phyloP scores from a whole-genome alignment of 495 filamentous ascomycete genomes.

The Penicillium longicatenatum region DNA sequence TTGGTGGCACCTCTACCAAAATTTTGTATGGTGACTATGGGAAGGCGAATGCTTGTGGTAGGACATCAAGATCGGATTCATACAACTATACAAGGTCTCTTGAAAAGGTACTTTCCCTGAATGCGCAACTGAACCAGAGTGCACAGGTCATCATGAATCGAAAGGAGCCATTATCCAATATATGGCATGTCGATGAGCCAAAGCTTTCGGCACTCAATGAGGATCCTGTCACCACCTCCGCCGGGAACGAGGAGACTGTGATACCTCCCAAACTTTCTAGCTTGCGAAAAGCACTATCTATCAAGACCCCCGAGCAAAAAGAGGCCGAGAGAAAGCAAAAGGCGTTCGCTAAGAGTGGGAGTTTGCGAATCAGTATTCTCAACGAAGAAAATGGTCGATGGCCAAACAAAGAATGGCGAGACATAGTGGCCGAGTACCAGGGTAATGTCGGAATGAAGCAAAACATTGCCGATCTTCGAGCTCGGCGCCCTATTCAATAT shows the following conservation, averaged over 20 bases:
- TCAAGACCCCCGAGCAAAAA: conserved; percentile 41
- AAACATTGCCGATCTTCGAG: conserved; percentile 42
- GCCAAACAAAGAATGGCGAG: conserved; percentile 38
- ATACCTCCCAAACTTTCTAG: conserved; percentile 34
- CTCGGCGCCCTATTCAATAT: conserved; percentile 42
- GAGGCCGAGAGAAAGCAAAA: conserved; percentile 23
- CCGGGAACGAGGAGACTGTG: conserved; percentile 2
- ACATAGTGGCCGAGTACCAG: conserved; percentile 43
- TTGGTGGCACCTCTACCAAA: not conserved
- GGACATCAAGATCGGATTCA: conserved; percentile 24
- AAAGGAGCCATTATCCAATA: conserved; percentile 39
- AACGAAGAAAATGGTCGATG: conserved; percentile 45
- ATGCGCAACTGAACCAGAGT: conserved; percentile 36
- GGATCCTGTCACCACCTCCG: not conserved
- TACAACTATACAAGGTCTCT: conserved; percentile 31
- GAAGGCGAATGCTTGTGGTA: too few species aligned
- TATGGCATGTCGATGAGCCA: conserved; percentile 36
- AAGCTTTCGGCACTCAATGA: conserved; percentile 21
- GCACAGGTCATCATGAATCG: conserved; percentile 38
- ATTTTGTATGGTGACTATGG: conserved; percentile 6
- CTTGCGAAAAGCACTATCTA: conserved; percentile 38
- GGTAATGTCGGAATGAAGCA: conserved; percentile 42
- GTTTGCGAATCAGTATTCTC: conserved; percentile 38
- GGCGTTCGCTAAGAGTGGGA: not conserved
- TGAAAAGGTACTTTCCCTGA: conserved; percentile 29